Conservation (phyloP, 352 stramenopile genomes). For the Ophiocytium majus region DNA sequence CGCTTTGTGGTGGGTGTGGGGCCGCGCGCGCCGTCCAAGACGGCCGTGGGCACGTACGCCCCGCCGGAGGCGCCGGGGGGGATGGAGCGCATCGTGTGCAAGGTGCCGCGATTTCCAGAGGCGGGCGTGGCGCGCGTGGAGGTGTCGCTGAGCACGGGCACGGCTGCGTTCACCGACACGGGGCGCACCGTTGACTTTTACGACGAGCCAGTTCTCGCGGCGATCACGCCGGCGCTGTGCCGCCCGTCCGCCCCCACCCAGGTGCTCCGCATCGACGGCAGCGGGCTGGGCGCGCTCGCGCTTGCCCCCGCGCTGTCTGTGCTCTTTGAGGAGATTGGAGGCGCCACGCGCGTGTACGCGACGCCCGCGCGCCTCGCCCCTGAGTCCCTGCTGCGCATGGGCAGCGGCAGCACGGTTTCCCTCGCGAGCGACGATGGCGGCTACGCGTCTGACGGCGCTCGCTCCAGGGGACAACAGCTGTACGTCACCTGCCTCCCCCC, state of each 20-base stretch:
- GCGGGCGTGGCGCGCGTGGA: slow-evolving; percentile 62
- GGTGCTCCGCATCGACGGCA: slow-evolving; percentile 15
- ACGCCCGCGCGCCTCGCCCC: background rate
- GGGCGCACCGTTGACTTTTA: slow-evolving; percentile 5
- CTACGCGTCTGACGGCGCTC: background rate
- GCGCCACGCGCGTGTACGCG: background rate
- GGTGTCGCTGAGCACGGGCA: slow-evolving; percentile 15
- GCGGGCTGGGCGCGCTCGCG: background rate
- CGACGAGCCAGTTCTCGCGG: slow-evolving; percentile 7
- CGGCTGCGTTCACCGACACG: slow-evolving; percentile 3
- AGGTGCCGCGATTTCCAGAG: slow-evolving; percentile 67
- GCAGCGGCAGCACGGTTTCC: background rate
- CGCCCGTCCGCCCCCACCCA: background rate
- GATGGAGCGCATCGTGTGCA: slow-evolving; percentile 61
- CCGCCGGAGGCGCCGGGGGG: background rate
- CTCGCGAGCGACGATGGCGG: background rate
- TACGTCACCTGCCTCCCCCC: background rate
- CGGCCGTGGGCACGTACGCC: slow-evolving; percentile 29
- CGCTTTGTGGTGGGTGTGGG: slow-evolving; percentile 60
- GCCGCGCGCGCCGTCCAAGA: slow-evolving; percentile 5
- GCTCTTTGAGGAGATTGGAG: background rate
- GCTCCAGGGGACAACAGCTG: background rate
- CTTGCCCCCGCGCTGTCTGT: background rate
- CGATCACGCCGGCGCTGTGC: background rate
- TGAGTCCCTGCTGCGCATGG: background rate